These are phyloP conservation scores for Pestalotiopsis sp. DNA, from an alignment of 2,329 filamentous ascomycete genomes.

Conservation along the genomic window DNA sequence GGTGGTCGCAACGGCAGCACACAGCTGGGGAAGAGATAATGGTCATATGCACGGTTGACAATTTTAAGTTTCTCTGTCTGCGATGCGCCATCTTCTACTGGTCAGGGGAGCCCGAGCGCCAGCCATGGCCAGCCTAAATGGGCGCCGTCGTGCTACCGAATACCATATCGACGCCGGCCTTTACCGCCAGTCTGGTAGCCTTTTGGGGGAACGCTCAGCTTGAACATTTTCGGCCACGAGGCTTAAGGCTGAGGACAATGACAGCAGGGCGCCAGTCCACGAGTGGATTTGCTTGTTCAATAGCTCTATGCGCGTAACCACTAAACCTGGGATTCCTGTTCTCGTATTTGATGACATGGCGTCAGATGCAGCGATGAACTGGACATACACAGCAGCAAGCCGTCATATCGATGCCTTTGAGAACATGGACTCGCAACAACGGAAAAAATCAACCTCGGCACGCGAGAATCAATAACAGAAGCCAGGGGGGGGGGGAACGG, in stretches of 20 bases:
- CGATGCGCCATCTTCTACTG: neutral
- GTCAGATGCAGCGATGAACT: neutral
- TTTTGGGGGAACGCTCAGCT: neutral
- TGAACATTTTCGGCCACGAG: neutral
- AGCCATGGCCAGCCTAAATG: neutral
- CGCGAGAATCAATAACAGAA: neutral
- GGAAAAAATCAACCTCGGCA: neutral
- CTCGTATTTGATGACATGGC: neutral
- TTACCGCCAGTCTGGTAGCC: neutral
- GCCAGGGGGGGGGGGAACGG: neutral
- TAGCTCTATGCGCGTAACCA: neutral
- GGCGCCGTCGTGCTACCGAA: neutral
- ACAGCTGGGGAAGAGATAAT: neutral
- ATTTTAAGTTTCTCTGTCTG: conserved; percentile 1
- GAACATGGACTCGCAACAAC: neutral
- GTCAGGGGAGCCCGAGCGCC: neutral
- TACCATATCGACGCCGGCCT: neutral
- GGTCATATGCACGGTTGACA: neutral
- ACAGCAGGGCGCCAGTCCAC: neutral
- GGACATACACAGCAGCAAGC: neutral
- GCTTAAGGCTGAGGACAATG: neutral
- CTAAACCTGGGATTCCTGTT: neutral
- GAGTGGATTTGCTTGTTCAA: neutral
- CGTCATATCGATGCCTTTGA: neutral
- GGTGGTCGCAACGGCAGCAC: neutral